Evolutionary conservation across 257 asterid species (phyloP), one percentile per base, ranked within the genome.

Genomic region (Orobanche coerulescens): DNA sequence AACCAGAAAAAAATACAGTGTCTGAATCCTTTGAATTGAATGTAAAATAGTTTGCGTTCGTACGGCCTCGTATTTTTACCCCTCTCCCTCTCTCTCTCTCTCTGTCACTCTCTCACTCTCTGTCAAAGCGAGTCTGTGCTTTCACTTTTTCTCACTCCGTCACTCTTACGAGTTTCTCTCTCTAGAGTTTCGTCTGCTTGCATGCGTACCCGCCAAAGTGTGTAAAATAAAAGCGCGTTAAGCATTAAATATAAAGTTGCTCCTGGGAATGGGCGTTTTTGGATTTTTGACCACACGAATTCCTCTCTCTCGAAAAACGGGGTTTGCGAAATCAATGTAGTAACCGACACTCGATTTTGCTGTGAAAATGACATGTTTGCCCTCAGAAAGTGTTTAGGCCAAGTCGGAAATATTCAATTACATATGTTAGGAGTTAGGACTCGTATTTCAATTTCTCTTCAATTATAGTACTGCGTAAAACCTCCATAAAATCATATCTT

Each of bases 171-270:
- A 15, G 36, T 34, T 42, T 66, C 77, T 52, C 75, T 20, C 65
- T 49, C 76, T 25, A 57, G 42, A 37, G 43, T 55, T 71, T 61
- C 55, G 80, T 61, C 71, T 34, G 78, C 58, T 67, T 62, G 76
- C 62, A 54, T 57, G 79, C 69, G 81, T 76, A 79, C 89, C 83
- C 94, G 89, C 94, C 82, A 81, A 77, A 76, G 74, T 50, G 64
- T 54, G 74, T 67, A 68, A 44, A 49, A 56, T 52, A 71, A 73
- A 66, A 64, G 70, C 68, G 70, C 70, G 75, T 26, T 49, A 14
- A 2, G 76, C 77, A 69, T 68, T 75, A 8, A 73, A 73, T 75
- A 66, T 40, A 69, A 73, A 76, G 75, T 67, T 66, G 70, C 65
- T 54, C 46, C 44, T 46, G 25, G 55, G 62, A 43, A 64, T 67